Base-by-base conservation (phyloP, 345 rosid genomes). In the Aquilaria malaccensis region DNA sequence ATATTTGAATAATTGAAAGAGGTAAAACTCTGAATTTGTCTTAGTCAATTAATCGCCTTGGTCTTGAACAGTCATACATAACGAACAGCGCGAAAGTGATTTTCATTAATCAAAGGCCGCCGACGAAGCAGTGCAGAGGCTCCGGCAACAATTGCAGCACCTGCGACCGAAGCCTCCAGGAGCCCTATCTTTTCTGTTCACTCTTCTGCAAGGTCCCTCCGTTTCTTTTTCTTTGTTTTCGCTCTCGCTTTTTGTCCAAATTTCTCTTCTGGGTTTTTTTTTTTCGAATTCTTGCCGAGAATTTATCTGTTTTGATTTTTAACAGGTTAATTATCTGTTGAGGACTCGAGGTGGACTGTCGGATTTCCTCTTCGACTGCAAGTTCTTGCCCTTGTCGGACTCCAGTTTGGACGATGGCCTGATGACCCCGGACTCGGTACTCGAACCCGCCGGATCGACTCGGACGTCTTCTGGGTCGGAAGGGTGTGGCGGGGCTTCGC, bases 11-110 rank as follows among this genome's bases (percentile, higher is more conserved):
- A 9, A 37, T 22, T 37, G 43, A 37, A 37, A 37, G 2, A 37
- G 43, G 43, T 37, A 37, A 5, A 37, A 1, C 56, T 10, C 10
- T 11, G 10, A 48, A 5, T 33, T 15, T 7, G 6, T 30, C 1
- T 37, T 37, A 37, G 7, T 37, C 7, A 37, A 37, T 37, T 9
- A 5, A 37, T 14, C 9, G 46, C 11, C 50, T 11, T 60, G 9
- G 58, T 6, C 45, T 33, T 58, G 9, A 58, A 3, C 74, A 91
- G 98, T 75, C 98, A 22, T 91, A 91, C 78, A 91, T 66, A 37
- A 79, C 91, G 0, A 91, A 91, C 72, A 82, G 79, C 50, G 88
- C 96, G 1, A 91, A 91, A 74, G 98, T 91, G 61, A 70, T 91
- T 56, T 91, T 91, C 72, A 65, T 91, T 71, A 88, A 86, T 71